phyloP scores from a whole-genome alignment of 225 moss, liverwort and hornwort species.

The Sphagnum tenellum region DNA sequence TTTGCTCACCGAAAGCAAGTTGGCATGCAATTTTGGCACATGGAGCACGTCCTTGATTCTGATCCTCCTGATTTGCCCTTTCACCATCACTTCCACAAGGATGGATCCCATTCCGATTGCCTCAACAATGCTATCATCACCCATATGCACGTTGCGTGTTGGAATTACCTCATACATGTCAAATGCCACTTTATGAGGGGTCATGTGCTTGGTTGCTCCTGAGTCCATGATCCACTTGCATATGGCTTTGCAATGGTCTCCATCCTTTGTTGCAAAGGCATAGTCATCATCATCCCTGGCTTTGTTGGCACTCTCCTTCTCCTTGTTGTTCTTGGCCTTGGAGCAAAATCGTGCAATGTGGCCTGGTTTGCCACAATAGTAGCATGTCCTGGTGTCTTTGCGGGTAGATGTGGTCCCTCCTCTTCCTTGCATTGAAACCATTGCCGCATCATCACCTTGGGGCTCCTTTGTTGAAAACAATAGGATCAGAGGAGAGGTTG shows the following conservation, averaged over 20 bases:
- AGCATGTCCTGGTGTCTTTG: background rate
- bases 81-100: too few relatives aligned
- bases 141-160: background rate
- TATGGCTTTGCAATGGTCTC: background rate
- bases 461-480: too few relatives aligned
- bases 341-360: constrained; percentile 2
- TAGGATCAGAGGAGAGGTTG: too few relatives aligned
- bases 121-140: too few relatives aligned
- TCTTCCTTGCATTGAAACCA: background rate
- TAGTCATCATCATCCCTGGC: background rate
- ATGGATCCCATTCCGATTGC: too few relatives aligned
- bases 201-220: background rate
- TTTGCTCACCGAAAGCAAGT: too few relatives aligned
- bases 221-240: constrained; percentile 1
- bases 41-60: too few relatives aligned
- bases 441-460: background rate
- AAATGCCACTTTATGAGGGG: background rate
- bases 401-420: background rate
- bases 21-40: too few relatives aligned
- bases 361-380: constrained; percentile 3
- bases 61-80: too few relatives aligned
- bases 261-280: background rate
- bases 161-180: constrained; percentile 1
- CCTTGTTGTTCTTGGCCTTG: background rate
- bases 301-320: constrained; percentile 2